Evolutionary conservation across 2,329 filamentous ascomycete species (phyloP), one percentile per base, ranked within the genome.

Genomic region (Claviceps capensis): DNA sequence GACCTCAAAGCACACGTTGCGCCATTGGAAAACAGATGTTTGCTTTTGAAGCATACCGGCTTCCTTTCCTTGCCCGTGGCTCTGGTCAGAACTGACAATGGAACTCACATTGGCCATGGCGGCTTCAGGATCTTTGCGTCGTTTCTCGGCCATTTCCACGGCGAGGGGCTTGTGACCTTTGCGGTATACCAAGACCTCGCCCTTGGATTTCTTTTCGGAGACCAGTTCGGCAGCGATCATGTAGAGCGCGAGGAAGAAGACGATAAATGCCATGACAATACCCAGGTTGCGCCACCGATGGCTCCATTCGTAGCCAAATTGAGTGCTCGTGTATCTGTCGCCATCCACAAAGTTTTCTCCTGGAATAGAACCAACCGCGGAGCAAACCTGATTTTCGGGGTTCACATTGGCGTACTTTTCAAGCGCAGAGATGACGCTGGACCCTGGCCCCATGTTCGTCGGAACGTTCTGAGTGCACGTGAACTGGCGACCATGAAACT

Each of bases 1-100:
- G 65, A 82, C 73, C 54, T 82, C 76, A 61, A 79, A 95, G 69
- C 84, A 89, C 1, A 95, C 83, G 59, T 91, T 76, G 57, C 83
- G 78, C 89, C 88, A 95, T 62, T 88, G 85, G 73, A 94, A 94
- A 55, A 90, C 80, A 22, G 86, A 85, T 4, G 80, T 88, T 63
- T 88, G 83, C 57, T 65, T 57, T 59, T 72, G 65, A 2, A 77
- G 62, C 38, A 70, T 72, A 43, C 67, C 71, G 4, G 53, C 60
- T 50, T 70, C 65, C 59, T 73, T 71, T 43, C 67, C 62, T 34
- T 59, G 61, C 52, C 60, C 62, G 11, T 63, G 62, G 30, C 65
- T 67, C 34, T 67, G 67, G 47, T 71, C 68, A n/a, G 72, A 67
- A 7, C 74, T 76, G 14, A 71, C 69, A 17, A 69, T 63, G 9